Conservation (phyloP, 495 filamentous ascomycete species). For the Aspergillus saccharolyticus region DNA sequence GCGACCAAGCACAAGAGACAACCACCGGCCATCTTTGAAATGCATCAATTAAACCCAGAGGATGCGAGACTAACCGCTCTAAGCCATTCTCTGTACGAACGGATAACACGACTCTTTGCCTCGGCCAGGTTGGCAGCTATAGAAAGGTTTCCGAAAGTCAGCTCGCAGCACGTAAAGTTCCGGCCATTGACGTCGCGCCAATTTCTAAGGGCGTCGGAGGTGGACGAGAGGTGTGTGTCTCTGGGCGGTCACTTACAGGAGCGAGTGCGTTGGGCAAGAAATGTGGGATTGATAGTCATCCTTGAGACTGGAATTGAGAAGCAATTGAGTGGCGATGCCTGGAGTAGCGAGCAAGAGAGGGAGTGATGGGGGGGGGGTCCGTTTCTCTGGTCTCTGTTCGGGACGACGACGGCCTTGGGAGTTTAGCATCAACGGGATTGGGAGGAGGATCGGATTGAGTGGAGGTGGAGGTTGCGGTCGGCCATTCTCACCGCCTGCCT, state of each 20-base stretch:
- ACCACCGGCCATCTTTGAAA: not conserved
- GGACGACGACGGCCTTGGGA: constrained; percentile 4
- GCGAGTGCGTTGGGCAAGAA: constrained; percentile 83
- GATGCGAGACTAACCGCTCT: constrained; percentile 65
- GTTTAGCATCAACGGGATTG: constrained; percentile 17
- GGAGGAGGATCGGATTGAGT: constrained; percentile 19
- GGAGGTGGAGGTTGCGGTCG: constrained; percentile 27
- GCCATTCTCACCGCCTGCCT: constrained; percentile 40
- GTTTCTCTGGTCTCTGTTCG: constrained; percentile 15
- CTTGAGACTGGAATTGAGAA: constrained; percentile 21
- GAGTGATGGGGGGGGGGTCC: constrained; percentile 11
- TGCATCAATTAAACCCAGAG: constrained; percentile 4
- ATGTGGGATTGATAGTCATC: constrained; percentile 86
- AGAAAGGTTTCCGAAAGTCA: constrained; percentile 18
- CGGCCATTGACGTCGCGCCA: constrained; percentile 27
- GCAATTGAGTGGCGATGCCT: constrained; percentile 20
- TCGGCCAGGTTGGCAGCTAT: constrained; percentile 82
- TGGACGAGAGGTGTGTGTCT: constrained; percentile 4
- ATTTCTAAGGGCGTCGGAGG: constrained; percentile 20
- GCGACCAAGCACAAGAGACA: not conserved
- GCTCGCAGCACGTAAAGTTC: constrained; percentile 19
- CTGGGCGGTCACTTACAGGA: constrained; percentile 60
- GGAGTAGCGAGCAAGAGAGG: constrained; percentile 15
- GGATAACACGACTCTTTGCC: constrained; percentile 74
- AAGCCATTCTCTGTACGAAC: constrained; percentile 89